Evolutionary conservation across 2,329 filamentous ascomycete species (phyloP).

Genomic region (Alternaria rosae): DNA sequence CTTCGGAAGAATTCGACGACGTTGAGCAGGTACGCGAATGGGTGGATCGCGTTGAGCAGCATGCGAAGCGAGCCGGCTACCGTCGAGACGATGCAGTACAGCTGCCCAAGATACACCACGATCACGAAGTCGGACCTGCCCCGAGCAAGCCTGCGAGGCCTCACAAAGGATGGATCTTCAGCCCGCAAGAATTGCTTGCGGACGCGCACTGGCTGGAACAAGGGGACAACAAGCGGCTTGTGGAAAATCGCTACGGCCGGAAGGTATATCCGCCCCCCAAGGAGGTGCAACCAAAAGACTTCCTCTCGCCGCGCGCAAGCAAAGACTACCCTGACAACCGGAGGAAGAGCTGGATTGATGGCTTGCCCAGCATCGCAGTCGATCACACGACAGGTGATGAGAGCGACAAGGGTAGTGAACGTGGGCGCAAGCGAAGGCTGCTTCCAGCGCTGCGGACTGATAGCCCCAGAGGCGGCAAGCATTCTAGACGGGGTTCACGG

Average conservation of each 20-base stretch:
- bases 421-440: slow-evolving; percentile 46
- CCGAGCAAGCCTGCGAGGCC: slow-evolving; percentile 71
- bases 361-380: slow-evolving; percentile 31
- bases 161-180: slow-evolving; percentile 83
- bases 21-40: slow-evolving; percentile 74
- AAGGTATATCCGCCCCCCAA: slow-evolving; percentile 65
- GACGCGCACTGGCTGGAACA: slow-evolving; percentile 93
- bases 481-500: slow-evolving; percentile 39
- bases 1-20: slow-evolving; percentile 79
- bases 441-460: slow-evolving; percentile 44
- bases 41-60: slow-evolving; percentile 72
- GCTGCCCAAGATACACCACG: slow-evolving; percentile 42
- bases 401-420: slow-evolving; percentile 48
- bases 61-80: slow-evolving; percentile 50
- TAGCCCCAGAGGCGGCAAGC: slow-evolving; percentile 40
- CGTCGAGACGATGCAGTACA: slow-evolving; percentile 46
- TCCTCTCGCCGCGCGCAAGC: slow-evolving; percentile 40
- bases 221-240: slow-evolving; percentile 76
- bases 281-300: slow-evolving; percentile 35
- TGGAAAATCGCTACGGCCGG: slow-evolving; percentile 80
- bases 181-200: slow-evolving; percentile 84
- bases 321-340: slow-evolving; percentile 46
- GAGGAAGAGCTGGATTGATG: slow-evolving; percentile 45
- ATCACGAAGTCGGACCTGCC: slow-evolving; percentile 29
- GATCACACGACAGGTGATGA: slow-evolving; percentile 46